phyloP scores from a whole-genome alignment of 1,139 yeast species.

The Suhomyces atakaporum region DNA sequence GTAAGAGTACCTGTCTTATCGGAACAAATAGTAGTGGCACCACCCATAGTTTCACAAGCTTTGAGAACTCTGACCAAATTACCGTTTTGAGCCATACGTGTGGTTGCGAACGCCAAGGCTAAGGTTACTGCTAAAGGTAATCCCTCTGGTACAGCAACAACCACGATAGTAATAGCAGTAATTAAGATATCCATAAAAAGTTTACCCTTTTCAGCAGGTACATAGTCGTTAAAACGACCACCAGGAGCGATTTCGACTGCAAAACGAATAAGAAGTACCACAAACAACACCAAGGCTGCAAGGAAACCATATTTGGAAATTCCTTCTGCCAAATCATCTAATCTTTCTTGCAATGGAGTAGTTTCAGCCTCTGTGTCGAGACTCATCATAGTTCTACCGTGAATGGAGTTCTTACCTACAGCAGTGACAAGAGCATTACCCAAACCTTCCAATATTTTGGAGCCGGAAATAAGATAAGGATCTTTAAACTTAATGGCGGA shows the following conservation, averaged over 20 bases:
- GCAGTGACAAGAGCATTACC: constrained; percentile 88
- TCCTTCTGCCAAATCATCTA: constrained; percentile 83
- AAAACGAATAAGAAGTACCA: constrained; percentile 77
- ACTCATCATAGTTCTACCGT: constrained; percentile 88
- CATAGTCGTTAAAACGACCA: constrained; percentile 42
- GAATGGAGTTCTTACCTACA: constrained; percentile 84
- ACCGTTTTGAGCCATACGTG: constrained; percentile 96
- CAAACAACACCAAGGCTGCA: constrained; percentile 76
- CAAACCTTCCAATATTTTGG: constrained; percentile 80
- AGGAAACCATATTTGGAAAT: constrained; percentile 91
- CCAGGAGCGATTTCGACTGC: constrained; percentile 63
- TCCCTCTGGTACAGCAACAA: constrained; percentile 98
- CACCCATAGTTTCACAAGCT: constrained; percentile 98
- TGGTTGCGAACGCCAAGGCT: constrained; percentile 96
- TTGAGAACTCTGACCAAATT: constrained; percentile 90
- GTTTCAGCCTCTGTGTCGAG: constrained; percentile 72
- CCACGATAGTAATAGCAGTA: constrained; percentile 88
- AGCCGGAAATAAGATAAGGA: constrained; percentile 89
- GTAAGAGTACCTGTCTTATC: constrained; percentile 98
- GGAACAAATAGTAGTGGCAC: constrained; percentile 95
- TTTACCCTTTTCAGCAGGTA: constrained; percentile 79
- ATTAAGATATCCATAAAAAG: constrained; percentile 82
- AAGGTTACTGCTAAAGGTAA: constrained; percentile 94
- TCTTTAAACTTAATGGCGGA: constrained; percentile 52
- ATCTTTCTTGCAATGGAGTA: constrained; percentile 86